Evolutionary conservation across 805 yeast species (phyloP).

Genomic region (Candida nanaspora): DNA sequence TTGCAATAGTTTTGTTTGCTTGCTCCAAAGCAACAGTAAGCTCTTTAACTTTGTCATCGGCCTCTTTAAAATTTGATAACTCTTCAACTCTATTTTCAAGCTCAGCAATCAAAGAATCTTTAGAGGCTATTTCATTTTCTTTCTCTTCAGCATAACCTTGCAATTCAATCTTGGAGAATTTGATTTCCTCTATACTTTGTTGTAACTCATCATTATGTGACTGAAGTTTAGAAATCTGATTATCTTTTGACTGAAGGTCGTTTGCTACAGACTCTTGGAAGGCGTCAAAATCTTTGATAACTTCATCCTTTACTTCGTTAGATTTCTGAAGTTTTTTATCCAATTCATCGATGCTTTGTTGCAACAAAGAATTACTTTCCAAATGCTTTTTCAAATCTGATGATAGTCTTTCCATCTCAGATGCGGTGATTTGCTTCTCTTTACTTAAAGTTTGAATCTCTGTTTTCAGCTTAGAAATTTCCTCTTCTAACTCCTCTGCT

Average conservation of each 20-base stretch:
- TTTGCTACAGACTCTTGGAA: background rate
- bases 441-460: too few relatives aligned
- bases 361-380: constrained; percentile 8
- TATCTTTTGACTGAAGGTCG: background rate
- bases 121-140: background rate
- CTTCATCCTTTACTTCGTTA: background rate
- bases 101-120: background rate
- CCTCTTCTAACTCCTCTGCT: background rate
- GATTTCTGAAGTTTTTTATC: background rate
- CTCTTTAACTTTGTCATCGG: background rate
- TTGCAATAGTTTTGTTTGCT: constrained; percentile 17
- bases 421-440: too few relatives aligned
- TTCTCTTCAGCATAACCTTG: constrained; percentile 6
- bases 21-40: constrained; percentile 6
- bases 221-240: background rate
- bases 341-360: background rate
- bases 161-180: constrained; percentile 6
- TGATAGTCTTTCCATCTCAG: too few relatives aligned
- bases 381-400: constrained; percentile 3
- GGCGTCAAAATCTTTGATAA: background rate
- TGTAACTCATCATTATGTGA: too few relatives aligned
- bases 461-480: constrained; percentile 7
- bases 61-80: background rate
- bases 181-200: constrained; percentile 4
- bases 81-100: background rate